Evolutionary conservation across 1,284 basidiomycete species (phyloP).

Genomic region (Boletellus sp.): DNA sequence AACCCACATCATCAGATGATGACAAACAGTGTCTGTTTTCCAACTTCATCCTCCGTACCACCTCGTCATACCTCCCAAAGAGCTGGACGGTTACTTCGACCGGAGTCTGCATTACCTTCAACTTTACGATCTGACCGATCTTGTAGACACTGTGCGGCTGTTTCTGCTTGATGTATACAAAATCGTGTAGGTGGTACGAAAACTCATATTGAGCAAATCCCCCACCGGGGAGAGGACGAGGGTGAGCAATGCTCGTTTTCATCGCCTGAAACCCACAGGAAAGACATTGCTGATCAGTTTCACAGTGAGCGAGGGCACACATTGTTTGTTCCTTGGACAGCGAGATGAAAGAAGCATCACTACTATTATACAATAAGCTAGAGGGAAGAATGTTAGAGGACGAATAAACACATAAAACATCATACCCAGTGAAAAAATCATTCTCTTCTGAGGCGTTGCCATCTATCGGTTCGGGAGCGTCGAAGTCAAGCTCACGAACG

Average conservation of each 20-base stretch:
- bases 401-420: neutral
- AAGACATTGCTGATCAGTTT: constrained; percentile 40
- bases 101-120: constrained; percentile 28
- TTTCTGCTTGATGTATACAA: constrained; percentile 48
- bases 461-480: constrained; percentile 44
- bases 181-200: constrained; percentile 55
- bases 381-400: constrained; percentile 1
- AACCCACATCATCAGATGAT: constrained; percentile 33
- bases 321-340: constrained; percentile 37
- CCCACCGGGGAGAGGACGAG: constrained; percentile 25
- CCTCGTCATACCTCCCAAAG: constrained; percentile 43
- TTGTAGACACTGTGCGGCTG: constrained; percentile 35
- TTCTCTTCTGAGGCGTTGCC: constrained; percentile 39
- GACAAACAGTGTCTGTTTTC: constrained; percentile 10
- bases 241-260: constrained; percentile 22
- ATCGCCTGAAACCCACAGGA: constrained; percentile 41
- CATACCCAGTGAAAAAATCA: constrained; percentile 53
- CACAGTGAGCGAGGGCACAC: constrained; percentile 32
- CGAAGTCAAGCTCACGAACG: constrained; percentile 39
- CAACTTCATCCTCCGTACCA: constrained; percentile 20
- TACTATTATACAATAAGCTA: constrained; percentile 46
- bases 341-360: constrained; percentile 42
- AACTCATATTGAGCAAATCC: constrained; percentile 39
- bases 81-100: constrained; percentile 37
- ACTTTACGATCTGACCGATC: constrained; percentile 52